Base-by-base conservation (phyloP, 1,284 basidiomycete genomes). In the Blastosporella zonata region DNA sequence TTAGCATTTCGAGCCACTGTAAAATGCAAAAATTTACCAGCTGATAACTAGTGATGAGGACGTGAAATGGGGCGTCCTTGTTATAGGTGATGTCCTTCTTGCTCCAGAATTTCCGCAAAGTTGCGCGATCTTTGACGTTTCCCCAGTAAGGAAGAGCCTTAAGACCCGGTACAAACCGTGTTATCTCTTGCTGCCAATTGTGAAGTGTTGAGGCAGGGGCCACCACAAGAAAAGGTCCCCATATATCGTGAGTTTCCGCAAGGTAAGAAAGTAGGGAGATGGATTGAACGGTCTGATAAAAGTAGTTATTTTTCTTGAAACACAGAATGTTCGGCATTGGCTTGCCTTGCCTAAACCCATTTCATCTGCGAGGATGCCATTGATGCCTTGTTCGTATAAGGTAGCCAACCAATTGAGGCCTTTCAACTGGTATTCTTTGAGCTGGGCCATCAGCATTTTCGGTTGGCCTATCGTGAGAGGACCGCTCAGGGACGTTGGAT, bases 161-260 rank as follows among this genome's bases (percentile, higher is more conserved):
- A 55, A 99, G 79, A 38, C 79, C 78, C 20, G 97, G 97, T 3
- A 97, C 93, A 66, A 99, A 99, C 23, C 93, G 87, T 22, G 92
- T 90, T 51, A 99, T 81, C 69, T 99, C 97, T 65, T 99, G 97
- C 67, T 99, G 96, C 97, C 97, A 99, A 64, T 99, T 99, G 70
- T 99, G 97, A 55, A 99, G 74, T 0, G 97, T 99, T 4, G 96
- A 98, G 1, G 95, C 90, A 1, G 97, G 97, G 1, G 97, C 94
- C 43, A 99, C 97, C 50, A 99, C 95, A n/a, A 99, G 79, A 77
- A 99, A 99, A 13, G 97, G 97, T 0, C 97, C 97, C 97, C 97
- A 99, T 53, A 99, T 97, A 64, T 98, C 91, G 67, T 99, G 97
- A 1, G 87, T 86, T 70, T 99, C 97, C 7, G 97, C 96, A 17